Conservation (phyloP, 2,329 filamentous ascomycete genomes). For the Neurospora sp. region DNA sequence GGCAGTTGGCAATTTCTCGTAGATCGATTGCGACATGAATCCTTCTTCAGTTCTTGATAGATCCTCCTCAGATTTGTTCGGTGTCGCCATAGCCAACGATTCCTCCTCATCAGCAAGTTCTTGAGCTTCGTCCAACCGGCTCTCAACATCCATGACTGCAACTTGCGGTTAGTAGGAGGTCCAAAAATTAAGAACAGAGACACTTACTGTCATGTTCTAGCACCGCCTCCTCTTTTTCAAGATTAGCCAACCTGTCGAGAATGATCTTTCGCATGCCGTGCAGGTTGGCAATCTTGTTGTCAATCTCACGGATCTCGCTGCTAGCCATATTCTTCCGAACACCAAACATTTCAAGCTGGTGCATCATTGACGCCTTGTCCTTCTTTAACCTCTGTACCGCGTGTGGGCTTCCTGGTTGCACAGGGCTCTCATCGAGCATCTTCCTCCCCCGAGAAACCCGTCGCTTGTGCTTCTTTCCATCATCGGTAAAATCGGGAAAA, state of each 20-base stretch:
- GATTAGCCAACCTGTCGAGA: slow-evolving; percentile 69
- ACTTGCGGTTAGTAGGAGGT: slow-evolving; percentile 6
- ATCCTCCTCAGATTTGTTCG: slow-evolving; percentile 44
- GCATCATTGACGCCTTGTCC: slow-evolving; percentile 69
- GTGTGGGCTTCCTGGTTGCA: slow-evolving; percentile 46
- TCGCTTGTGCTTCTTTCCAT: slow-evolving; percentile 60
- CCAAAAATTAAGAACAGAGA: background rate
- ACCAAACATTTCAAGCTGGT: slow-evolving; percentile 81
- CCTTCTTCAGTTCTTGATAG: slow-evolving; percentile 41
- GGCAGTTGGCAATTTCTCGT: slow-evolving; percentile 69
- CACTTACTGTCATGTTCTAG: slow-evolving; percentile 77
- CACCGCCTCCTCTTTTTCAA: slow-evolving; percentile 85
- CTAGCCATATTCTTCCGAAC: slow-evolving; percentile 97
- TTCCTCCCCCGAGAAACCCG: slow-evolving; percentile 67
- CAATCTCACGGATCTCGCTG: slow-evolving; percentile 90
- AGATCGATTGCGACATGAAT: slow-evolving; percentile 98
- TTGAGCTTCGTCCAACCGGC: slow-evolving; percentile 51
- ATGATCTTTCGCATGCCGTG: slow-evolving; percentile 89
- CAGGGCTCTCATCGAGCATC: slow-evolving; percentile 56
- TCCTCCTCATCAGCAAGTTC: slow-evolving; percentile 48
- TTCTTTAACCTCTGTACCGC: slow-evolving; percentile 65
- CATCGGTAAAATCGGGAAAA: slow-evolving; percentile 61
- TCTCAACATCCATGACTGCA: slow-evolving; percentile 53
- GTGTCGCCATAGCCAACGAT: slow-evolving; percentile 40
- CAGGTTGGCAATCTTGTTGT: slow-evolving; percentile 91